Conservation (phyloP, 768 basidiomycete genomes). For the Suillus discolor region DNA sequence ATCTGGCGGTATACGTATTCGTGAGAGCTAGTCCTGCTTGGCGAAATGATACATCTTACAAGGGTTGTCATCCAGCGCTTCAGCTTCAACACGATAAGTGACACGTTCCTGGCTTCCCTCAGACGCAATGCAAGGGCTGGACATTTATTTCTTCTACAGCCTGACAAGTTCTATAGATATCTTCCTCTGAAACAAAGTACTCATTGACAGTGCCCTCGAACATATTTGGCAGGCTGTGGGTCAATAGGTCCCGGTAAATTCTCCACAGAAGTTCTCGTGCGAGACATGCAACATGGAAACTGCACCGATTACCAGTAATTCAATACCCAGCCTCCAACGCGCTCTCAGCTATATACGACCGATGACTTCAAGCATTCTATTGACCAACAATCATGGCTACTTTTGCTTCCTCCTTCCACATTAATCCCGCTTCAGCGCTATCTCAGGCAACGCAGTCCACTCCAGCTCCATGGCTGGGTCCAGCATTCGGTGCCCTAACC, state of each 20-base stretch:
- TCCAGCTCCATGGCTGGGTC: slow-evolving; percentile 49
- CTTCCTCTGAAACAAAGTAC: background rate
- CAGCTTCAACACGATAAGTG: background rate
- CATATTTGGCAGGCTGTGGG: background rate
- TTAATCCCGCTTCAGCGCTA: background rate
- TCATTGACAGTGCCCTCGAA: background rate
- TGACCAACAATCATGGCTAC: background rate
- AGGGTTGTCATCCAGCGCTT: background rate
- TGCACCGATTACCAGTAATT: background rate
- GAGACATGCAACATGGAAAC: background rate
- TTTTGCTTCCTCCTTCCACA: background rate
- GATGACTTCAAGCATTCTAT: background rate
- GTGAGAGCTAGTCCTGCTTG: background rate
- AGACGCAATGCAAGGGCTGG: background rate
- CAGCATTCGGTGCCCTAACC: slow-evolving; percentile 43
- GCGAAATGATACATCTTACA: no score
- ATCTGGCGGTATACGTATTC: slow-evolving; percentile 4
- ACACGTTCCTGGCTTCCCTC: background rate
- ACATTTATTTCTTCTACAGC: background rate
- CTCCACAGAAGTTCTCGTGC: background rate
- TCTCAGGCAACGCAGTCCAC: slow-evolving; percentile 41
- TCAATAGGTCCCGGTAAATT: background rate
- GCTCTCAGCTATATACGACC: background rate
- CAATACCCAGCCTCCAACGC: background rate
- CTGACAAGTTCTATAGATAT: background rate